Conservation (phyloP, 2,329 filamentous ascomycete genomes). For the Clarireedia homoeocarpa region DNA sequence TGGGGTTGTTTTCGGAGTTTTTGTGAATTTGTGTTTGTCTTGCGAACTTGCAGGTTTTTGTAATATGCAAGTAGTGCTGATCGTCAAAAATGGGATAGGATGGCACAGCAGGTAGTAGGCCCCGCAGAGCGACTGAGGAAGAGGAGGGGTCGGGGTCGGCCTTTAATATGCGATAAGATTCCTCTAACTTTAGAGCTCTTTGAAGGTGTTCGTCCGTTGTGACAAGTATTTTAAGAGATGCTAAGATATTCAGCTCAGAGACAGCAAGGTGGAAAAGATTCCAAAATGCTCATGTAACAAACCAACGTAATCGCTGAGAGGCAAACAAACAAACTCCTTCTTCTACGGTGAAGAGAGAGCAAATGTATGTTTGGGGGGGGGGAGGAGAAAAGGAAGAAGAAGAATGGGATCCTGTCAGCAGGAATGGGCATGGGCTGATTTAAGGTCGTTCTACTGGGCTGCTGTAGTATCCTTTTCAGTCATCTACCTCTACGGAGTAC, state of each 20-base stretch:
- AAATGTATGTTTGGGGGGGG: background rate
- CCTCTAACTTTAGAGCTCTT: background rate
- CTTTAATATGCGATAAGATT: slow-evolving; percentile 3
- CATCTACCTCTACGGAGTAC: background rate
- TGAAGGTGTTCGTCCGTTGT: no score
- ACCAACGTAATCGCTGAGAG: background rate
- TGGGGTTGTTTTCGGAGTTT: background rate
- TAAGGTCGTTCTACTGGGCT: slow-evolving; percentile 11
- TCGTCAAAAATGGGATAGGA: background rate
- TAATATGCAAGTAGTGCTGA: no score
- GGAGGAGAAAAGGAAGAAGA: background rate
- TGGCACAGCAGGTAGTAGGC: background rate
- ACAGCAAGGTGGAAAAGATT: no score
- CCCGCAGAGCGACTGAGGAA: slow-evolving; percentile 2
- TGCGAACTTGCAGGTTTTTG: background rate
- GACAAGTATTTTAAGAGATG: no score
- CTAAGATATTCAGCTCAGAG: no score
- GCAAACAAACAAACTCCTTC: background rate
- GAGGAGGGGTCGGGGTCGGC: background rate
- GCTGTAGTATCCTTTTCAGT: background rate
- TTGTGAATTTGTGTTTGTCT: background rate
- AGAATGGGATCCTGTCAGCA: slow-evolving; percentile 20
- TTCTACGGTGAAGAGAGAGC: background rate
- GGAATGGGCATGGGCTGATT: slow-evolving; percentile 23
- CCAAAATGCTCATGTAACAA: background rate